A percentile compares a stretch with the other conserved stretches of the same genome.
Evolutionary conservation across 1,284 basidiomycete genomes (phyloP).

Genomic region (Afroboletus lepidellus): DNA sequence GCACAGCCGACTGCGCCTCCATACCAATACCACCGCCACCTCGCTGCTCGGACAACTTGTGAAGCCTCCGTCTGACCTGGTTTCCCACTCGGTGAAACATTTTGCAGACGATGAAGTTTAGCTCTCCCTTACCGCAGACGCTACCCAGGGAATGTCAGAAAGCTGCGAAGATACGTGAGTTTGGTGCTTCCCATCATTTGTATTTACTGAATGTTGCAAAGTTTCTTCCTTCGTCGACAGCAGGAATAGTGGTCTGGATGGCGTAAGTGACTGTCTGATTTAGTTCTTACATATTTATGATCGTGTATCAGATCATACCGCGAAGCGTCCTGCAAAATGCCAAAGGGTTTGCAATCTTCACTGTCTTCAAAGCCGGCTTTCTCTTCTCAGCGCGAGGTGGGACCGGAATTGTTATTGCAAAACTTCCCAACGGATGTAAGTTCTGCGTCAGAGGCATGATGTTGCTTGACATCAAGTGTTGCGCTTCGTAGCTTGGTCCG

Average conservation of each 20-base stretch:
- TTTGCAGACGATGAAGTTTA: constrained; percentile 53
- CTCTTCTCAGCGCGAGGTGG: constrained; percentile 81
- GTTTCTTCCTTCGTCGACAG: constrained; percentile 74
- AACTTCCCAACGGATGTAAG: constrained; percentile 80
- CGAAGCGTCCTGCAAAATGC: constrained; percentile 69
- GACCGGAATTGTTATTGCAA: constrained; percentile 90
- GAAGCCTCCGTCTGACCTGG: neutral
- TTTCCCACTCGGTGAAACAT: neutral
- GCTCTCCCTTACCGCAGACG: constrained; percentile 66
- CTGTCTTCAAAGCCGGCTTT: constrained; percentile 77
- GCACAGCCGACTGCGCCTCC: constrained; percentile 19
- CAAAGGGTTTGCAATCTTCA: constrained; percentile 84
- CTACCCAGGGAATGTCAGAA: constrained; percentile 74
- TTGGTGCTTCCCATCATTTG: neutral
- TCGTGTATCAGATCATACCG: constrained; percentile 54
- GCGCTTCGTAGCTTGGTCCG: constrained; percentile 75
- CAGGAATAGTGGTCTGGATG: constrained; percentile 71
- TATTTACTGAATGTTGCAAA: constrained; percentile 31
- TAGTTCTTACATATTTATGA: neutral
- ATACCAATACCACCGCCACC: constrained; percentile 4
- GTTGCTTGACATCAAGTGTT: neutral
- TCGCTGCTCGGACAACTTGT: neutral
- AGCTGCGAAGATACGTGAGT: constrained; percentile 72
- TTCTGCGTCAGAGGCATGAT: constrained; percentile 15
- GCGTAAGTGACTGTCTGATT: constrained; percentile 34